Conservation (phyloP, 2,329 filamentous ascomycete genomes). For the Venturia asperata region DNA sequence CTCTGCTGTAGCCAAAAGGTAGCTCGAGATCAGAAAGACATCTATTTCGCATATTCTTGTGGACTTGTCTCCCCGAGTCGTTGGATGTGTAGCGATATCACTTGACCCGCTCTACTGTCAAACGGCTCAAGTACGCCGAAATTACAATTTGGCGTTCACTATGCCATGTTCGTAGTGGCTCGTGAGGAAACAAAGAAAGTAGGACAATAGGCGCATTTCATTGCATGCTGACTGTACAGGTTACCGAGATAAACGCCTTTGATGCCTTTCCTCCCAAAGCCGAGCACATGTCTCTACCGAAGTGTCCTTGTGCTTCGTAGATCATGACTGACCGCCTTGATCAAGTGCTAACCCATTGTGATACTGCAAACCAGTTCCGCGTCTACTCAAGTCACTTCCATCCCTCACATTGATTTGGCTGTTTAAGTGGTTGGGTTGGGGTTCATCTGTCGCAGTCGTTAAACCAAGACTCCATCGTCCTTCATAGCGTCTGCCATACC, state of each 20-base stretch:
- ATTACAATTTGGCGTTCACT: no score
- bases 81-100: no score
- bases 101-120: no score
- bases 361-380: background rate
- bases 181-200: background rate
- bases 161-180: background rate
- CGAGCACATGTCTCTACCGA: background rate
- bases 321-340: constrained; percentile 1
- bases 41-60: no score
- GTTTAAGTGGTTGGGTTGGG: constrained; percentile 62
- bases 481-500: constrained; percentile 48
- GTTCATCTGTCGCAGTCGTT: constrained; percentile 60
- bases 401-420: background rate
- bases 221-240: constrained; percentile 11
- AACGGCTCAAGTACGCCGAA: no score
- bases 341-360: constrained; percentile 11
- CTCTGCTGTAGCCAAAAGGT: no score
- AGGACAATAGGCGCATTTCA: background rate
- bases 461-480: background rate
- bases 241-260: constrained; percentile 8
- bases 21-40: no score
- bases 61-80: no score
- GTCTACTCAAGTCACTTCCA: background rate
- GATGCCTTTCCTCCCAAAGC: constrained; percentile 16
- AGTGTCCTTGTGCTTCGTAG: background rate